Percentiles rank a stretch among this genome's conserved stretches.
Evolutionary conservation across 23 red algal species (phyloP).

Genomic region (Gracilaria domingensis): DNA sequence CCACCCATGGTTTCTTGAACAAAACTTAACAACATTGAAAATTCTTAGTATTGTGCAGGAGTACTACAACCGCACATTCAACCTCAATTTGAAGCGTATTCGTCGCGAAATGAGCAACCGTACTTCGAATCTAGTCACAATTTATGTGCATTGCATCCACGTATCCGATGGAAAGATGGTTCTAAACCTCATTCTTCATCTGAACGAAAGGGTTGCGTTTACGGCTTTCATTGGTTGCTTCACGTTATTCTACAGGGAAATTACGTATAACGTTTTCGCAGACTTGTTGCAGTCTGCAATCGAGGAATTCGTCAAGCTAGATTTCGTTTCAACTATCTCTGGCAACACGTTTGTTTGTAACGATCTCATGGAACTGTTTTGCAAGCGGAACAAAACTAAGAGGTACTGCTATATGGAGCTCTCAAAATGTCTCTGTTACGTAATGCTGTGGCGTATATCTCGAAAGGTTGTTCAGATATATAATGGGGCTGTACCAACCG

Average conservation of each 20-base stretch:
- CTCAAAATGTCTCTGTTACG: background rate
- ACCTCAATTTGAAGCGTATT: background rate
- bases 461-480: background rate
- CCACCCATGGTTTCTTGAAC: background rate
- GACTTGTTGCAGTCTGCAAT: background rate
- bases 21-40: background rate
- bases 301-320: background rate
- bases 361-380: background rate
- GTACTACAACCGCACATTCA: background rate
- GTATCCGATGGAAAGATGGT: background rate
- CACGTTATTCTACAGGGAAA: background rate
- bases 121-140: background rate
- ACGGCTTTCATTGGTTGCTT: background rate
- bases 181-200: background rate
- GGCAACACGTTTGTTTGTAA: slow-evolving; percentile 1
- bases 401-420: background rate
- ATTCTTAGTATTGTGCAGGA: background rate
- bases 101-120: background rate
- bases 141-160: background rate
- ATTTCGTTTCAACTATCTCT: background rate
- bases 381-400: background rate
- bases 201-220: background rate
- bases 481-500: background rate
- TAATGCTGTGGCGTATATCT: background rate
- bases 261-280: background rate